Percentiles rank a stretch among this genome's conserved stretches.
Evolutionary conservation across 768 basidiomycete genomes (phyloP).

Genomic region (Boletellus emodensis): DNA sequence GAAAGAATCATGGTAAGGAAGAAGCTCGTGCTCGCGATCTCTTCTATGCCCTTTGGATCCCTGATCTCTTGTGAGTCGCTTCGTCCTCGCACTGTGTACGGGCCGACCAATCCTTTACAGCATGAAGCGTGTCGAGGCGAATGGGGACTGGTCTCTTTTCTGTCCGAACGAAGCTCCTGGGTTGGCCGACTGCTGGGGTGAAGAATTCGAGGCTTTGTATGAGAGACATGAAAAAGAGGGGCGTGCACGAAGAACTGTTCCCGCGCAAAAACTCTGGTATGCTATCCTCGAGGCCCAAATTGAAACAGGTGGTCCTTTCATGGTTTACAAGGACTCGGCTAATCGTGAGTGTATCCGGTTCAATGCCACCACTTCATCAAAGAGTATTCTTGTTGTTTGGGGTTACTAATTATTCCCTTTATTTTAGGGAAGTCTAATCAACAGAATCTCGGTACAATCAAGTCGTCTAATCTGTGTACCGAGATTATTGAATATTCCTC

Average conservation of each 20-base stretch:
- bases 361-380: too few species aligned
- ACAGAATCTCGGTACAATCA: constrained; percentile 97
- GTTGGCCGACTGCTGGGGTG: constrained; percentile 82
- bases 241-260: constrained; percentile 74
- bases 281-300: constrained; percentile 95
- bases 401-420: background rate
- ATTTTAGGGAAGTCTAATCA: constrained; percentile 93
- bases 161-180: constrained; percentile 96
- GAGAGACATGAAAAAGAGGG: constrained; percentile 88
- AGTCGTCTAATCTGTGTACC: constrained; percentile 97
- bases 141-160: constrained; percentile 92
- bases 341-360: constrained; percentile 57
- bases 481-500: constrained; percentile 99
- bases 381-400: background rate
- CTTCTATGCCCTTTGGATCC: constrained; percentile 98
- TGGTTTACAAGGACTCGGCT: constrained; percentile 96
- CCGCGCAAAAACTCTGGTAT: constrained; percentile 98
- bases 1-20: constrained; percentile 99
- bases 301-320: constrained; percentile 98
- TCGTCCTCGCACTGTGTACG: too few species aligned
- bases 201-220: constrained; percentile 84
- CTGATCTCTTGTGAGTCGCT: constrained; percentile 82
- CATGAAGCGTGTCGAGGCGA: constrained; percentile 94
- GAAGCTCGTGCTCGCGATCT: constrained; percentile 94
- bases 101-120: constrained; percentile 33